Evolutionary conservation across 805 yeast genomes (phyloP), one percentile per base, ranked within the genome.

Genomic region (Starmerella sirachaensis): DNA sequence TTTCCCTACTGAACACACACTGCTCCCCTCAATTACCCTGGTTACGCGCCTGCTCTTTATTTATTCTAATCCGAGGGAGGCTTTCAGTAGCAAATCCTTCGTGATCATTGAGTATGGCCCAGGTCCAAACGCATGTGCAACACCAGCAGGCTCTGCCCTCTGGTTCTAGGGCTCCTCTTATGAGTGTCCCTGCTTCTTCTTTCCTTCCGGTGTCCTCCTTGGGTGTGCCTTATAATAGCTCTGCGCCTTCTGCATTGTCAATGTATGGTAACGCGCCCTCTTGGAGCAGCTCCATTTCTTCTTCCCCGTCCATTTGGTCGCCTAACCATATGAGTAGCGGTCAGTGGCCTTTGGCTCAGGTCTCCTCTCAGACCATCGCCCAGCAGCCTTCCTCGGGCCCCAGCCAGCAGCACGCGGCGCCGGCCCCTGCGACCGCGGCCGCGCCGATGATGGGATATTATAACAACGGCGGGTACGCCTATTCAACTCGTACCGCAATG

Each of bases 291-390:
- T 19, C 33, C 20, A 33, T 19, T 21, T 27, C 42, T 17, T 33
- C 27, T n/a, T 40, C 47, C 8, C 49, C 47, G 5, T 43, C 47
- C 10, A 43, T 46, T 22, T 46, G 49, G 49, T 43, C 47, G 12
- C 43, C 35, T n/a, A 37, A 43, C 33, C 48, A 46, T 22, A 27
- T 20, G 17, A 29, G 35, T 17, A 16, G 24, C 22, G 22, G 35
- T 29, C 35, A 23, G 28, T 32, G 35, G 35, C 35, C n/a, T n/a
- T n/a, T n/a, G n/a, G n/a, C n/a, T n/a, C n/a, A n/a, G n/a, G n/a
- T n/a, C n/a, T n/a, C n/a, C n/a, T n/a, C n/a, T n/a, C 40, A 36
- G 22, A 38, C 41, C 21, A 23, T 27, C 18, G 23, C 33, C 13
- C 42, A 28, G 18, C 38, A 42, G 45, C 45, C 45, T 6, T 6